A percentile compares a stretch with the other conserved stretches of the same genome.
Conservation (phyloP, 371 early-diverging fungal genomes). For the Massospora cicadina region DNA sequence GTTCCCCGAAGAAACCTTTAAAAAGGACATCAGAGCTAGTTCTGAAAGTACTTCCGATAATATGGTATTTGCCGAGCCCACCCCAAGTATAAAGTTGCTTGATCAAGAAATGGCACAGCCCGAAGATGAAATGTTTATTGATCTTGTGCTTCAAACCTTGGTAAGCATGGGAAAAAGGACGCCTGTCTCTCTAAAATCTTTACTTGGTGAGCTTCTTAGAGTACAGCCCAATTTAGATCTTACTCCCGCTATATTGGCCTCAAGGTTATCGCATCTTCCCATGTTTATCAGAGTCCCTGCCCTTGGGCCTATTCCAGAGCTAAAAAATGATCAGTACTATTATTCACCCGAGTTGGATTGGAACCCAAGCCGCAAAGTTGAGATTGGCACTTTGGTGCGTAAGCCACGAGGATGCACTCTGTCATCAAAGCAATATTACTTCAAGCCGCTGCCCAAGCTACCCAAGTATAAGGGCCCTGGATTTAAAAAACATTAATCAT, state of each 20-base stretch:
- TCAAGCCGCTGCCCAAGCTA: slow-evolving; percentile 9
- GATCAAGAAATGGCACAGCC: neutral
- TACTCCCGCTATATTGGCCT: neutral
- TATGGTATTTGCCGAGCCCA: neutral
- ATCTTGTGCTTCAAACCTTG: slow-evolving; percentile 7
- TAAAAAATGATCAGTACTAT: slow-evolving; percentile 7
- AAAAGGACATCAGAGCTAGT: neutral
- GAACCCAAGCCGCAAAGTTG: slow-evolving; percentile 6
- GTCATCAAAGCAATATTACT: slow-evolving; percentile 7
- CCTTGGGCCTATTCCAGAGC: neutral
- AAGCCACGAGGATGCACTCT: slow-evolving; percentile 9
- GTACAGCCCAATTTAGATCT: neutral
- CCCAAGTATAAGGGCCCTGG: slow-evolving; percentile 2
- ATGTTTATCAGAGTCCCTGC: slow-evolving; percentile 6
- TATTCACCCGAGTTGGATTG: slow-evolving; percentile 3
- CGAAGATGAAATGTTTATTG: slow-evolving; percentile 10
- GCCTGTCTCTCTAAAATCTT: neutral
- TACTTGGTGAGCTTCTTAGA: neutral
- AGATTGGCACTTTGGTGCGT: slow-evolving; percentile 7
- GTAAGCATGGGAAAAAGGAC: slow-evolving; percentile 7
- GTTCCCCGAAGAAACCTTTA: neutral
- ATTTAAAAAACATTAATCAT: neutral
- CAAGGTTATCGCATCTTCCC: neutral
- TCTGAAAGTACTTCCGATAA: neutral
- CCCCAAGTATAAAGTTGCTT: neutral